Conservation (phyloP, 495 filamentous ascomycete genomes). For the Podospora appendiculata region DNA sequence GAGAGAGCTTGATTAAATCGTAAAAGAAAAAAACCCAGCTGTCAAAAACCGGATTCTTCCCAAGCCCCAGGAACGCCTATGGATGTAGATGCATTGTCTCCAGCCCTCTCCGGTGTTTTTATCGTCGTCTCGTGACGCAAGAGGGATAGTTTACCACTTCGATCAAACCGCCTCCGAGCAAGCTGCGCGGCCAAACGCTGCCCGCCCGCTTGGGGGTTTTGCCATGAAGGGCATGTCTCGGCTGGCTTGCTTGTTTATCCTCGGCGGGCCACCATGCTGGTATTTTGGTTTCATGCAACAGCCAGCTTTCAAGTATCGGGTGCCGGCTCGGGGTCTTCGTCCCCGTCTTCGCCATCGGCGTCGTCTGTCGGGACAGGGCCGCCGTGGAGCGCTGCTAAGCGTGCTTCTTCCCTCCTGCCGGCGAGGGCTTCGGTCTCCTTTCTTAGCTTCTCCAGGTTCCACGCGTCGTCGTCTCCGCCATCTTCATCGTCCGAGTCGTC, state of each 20-base stretch:
- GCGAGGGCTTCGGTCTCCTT: slow-evolving; percentile 60
- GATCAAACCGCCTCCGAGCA: neutral
- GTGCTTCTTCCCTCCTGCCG: slow-evolving; percentile 55
- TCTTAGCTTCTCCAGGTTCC: slow-evolving; percentile 71
- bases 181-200: neutral
- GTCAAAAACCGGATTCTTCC: too few relatives aligned
- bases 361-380: neutral
- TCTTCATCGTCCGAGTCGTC: slow-evolving; percentile 52
- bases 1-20: too few relatives aligned
- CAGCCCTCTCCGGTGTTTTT: too few relatives aligned
- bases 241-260: slow-evolving; percentile 6
- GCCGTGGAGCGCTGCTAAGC: slow-evolving; percentile 32
- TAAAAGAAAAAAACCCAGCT: too few relatives aligned
- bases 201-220: neutral
- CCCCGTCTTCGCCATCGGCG: neutral
- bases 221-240: neutral
- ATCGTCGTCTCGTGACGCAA: too few relatives aligned
- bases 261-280: slow-evolving; percentile 9
- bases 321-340: slow-evolving; percentile 6
- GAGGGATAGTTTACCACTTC: too few relatives aligned
- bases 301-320: slow-evolving; percentile 19
- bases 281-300: neutral
- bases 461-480: slow-evolving; percentile 53
- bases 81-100: too few relatives aligned
- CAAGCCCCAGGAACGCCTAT: too few relatives aligned